Evolutionary conservation across 371 early-diverging fungal genomes (phyloP).

Genomic region (Choanephora cucurbitarum): DNA sequence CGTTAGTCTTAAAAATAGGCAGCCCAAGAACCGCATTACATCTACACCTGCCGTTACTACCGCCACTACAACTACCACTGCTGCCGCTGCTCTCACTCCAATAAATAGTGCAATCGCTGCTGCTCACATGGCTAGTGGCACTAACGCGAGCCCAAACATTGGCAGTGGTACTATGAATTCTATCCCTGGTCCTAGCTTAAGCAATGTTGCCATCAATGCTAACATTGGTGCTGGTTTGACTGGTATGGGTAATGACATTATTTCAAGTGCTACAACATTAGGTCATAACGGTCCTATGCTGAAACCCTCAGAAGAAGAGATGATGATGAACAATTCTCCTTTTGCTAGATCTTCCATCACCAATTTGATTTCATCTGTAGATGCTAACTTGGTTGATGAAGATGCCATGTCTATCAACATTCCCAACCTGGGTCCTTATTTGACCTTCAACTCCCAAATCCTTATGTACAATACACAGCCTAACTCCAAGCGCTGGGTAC

Average conservation of each 20-base stretch:
- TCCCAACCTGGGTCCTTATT: conserved; percentile 67
- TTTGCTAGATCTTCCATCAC: conserved; percentile 19
- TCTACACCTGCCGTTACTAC: conserved; percentile 17
- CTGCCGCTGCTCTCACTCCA: conserved; percentile 20
- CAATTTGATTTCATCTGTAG: conserved; percentile 12
- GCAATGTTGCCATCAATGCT: no score
- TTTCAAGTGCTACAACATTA: background rate
- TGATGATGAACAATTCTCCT: conserved; percentile 8
- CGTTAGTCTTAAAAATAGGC: conserved; percentile 67
- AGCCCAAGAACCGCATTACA: conserved; percentile 42
- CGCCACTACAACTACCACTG: conserved; percentile 33
- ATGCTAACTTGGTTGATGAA: conserved; percentile 9
- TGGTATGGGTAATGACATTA: no score
- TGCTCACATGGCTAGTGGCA: no score
- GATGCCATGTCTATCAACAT: conserved; percentile 35
- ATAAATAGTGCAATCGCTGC: no score
- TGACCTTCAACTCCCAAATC: conserved; percentile 72
- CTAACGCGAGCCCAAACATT: no score
- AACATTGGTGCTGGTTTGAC: no score
- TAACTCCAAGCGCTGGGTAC: conserved; percentile 77
- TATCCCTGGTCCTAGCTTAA: no score
- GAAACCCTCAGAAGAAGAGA: conserved; percentile 9
- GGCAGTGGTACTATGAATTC: no score
- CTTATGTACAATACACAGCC: conserved; percentile 81
- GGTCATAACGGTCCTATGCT: background rate